phyloP scores from a whole-genome alignment of 2,329 filamentous ascomycete species.

The Fusarium newnesense region DNA sequence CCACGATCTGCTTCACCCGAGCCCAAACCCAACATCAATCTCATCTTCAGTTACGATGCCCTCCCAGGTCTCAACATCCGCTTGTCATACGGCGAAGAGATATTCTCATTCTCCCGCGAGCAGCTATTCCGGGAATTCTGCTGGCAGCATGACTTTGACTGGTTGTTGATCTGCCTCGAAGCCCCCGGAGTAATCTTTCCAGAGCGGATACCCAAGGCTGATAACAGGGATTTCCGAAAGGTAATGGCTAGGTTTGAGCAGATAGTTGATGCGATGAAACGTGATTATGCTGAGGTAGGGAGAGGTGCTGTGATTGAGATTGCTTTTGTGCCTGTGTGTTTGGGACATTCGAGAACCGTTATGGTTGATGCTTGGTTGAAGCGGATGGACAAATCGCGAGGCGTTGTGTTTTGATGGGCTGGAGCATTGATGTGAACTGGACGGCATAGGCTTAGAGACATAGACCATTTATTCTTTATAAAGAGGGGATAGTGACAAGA shows the following conservation, averaged over 20 bases:
- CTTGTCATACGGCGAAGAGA: neutral
- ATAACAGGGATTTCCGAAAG: neutral
- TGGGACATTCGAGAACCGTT: neutral
- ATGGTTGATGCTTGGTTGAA: neutral
- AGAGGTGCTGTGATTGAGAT: conserved; percentile 7
- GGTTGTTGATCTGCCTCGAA: neutral
- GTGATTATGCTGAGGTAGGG: neutral
- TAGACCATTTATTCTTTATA: neutral
- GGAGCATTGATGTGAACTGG: neutral
- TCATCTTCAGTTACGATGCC: conserved; percentile 8
- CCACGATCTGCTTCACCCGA: neutral
- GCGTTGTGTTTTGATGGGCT: no score
- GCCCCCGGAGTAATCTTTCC: neutral
- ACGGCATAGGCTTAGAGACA: neutral
- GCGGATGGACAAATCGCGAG: neutral
- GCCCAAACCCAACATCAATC: neutral
- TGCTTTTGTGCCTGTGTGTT: neutral
- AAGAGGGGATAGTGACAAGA: no score
- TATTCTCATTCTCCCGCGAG: neutral
- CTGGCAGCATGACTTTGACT: neutral
- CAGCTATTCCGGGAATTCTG: neutral
- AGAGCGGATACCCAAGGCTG: neutral
- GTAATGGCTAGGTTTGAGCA: conserved; percentile 4
- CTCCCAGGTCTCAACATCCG: neutral
- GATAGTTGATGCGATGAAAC: neutral